Conservation (phyloP, 306 rosid species). For the Dalbergia cultrata region DNA sequence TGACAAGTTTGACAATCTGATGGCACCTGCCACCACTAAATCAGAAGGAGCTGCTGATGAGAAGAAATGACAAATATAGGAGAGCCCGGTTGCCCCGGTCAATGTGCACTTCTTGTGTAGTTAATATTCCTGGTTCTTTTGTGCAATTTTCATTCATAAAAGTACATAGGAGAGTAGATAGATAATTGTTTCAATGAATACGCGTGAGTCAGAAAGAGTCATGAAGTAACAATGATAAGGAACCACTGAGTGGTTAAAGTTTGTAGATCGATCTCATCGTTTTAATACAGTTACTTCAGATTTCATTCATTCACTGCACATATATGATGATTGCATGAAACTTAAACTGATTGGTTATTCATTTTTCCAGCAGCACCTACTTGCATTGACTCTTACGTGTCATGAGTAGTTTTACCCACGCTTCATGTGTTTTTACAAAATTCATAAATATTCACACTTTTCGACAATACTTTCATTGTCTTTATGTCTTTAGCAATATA, state of each 20-base stretch:
- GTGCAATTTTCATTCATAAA: constrained; percentile 42
- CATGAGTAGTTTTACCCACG: too few species aligned
- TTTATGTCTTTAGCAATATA: too few species aligned
- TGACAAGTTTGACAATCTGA: constrained; percentile 79
- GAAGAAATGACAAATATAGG: constrained; percentile 52
- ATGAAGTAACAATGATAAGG: constrained; percentile 40
- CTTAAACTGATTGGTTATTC: too few species aligned
- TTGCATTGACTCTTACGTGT: too few species aligned
- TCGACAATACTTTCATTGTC: too few species aligned
- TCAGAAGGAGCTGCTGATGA: constrained; percentile 60
- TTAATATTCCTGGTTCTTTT: constrained; percentile 55
- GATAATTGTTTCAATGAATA: constrained; percentile 30
- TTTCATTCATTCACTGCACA: too few species aligned
- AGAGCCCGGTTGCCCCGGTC: constrained; percentile 7
- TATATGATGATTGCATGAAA: too few species aligned
- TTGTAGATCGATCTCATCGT: too few species aligned
- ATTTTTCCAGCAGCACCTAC: too few species aligned
- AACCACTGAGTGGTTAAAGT: constrained; percentile 48
- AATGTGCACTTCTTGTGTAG: constrained; percentile 62
- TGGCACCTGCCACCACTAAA: constrained; percentile 59
- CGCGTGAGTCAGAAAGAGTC: constrained; percentile 22
- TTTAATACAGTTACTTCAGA: too few species aligned
- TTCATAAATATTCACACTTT: too few species aligned
- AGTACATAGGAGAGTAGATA: constrained; percentile 53
- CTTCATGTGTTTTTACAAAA: too few species aligned